Conservation (phyloP, 768 basidiomycete species). For the Pisolithus marmoratus region DNA sequence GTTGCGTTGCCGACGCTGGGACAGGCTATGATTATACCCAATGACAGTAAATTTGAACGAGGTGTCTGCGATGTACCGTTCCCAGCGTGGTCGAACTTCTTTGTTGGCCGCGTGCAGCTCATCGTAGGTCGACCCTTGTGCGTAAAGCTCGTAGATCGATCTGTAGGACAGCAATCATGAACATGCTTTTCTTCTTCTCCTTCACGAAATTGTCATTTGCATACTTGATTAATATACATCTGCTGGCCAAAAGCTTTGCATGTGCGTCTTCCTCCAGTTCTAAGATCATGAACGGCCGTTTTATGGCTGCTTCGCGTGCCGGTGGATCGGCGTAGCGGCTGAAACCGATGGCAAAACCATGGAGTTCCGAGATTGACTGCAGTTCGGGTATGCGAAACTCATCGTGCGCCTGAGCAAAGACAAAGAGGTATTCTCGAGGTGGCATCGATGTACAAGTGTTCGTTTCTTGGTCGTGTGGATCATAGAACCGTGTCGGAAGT, state of each 20-base stretch:
- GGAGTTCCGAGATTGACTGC: slow-evolving; percentile 65
- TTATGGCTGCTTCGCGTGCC: slow-evolving; percentile 40
- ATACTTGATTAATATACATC: slow-evolving; percentile 84
- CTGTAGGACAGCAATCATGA: slow-evolving; percentile 32
- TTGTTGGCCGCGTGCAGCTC: slow-evolving; percentile 57
- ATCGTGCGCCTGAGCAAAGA: slow-evolving; percentile 76
- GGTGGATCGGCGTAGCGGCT: slow-evolving; percentile 33
- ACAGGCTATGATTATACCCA: slow-evolving; percentile 70
- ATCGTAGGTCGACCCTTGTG: slow-evolving; percentile 61
- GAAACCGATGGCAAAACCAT: slow-evolving; percentile 57
- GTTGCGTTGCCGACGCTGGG: slow-evolving; percentile 55
- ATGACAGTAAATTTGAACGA: slow-evolving; percentile 80
- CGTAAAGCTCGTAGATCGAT: slow-evolving; percentile 75
- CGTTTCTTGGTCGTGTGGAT: background rate
- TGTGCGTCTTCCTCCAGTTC: slow-evolving; percentile 66
- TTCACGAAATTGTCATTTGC: slow-evolving; percentile 10
- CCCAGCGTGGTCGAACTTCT: slow-evolving; percentile 45
- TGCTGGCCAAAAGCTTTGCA: slow-evolving; percentile 60
- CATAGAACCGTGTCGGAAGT: too few species aligned
- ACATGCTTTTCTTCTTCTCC: background rate
- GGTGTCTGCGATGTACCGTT: slow-evolving; percentile 52
- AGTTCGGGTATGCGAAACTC: slow-evolving; percentile 86
- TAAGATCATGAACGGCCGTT: slow-evolving; percentile 71
- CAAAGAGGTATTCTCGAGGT: slow-evolving; percentile 46
- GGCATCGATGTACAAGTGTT: slow-evolving; percentile 9